phyloP scores from a whole-genome alignment of 2,329 filamentous ascomycete genomes.

The Penicillium sp. region DNA sequence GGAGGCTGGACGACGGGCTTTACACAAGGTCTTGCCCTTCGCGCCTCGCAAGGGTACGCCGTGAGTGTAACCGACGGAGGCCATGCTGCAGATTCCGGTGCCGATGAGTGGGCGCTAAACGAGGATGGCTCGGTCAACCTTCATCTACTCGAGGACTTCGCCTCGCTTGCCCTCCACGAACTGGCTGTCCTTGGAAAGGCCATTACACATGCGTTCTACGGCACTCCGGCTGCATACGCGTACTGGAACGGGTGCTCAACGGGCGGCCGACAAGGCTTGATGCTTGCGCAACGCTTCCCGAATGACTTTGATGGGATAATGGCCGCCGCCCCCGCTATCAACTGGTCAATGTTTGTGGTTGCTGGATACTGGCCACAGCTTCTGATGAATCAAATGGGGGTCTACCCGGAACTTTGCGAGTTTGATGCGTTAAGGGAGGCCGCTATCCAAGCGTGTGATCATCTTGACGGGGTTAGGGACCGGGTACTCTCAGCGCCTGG shows the following conservation, averaged over 20 bases:
- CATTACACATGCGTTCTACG: slow-evolving; percentile 9
- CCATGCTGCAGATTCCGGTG: neutral
- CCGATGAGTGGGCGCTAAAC: neutral
- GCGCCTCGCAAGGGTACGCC: neutral
- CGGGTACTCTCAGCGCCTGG: too few relatives aligned
- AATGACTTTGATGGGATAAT: slow-evolving; percentile 32
- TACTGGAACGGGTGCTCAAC: slow-evolving; percentile 25
- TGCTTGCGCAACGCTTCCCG: slow-evolving; percentile 26
- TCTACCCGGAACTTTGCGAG: slow-evolving; percentile 18
- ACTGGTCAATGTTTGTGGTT: slow-evolving; percentile 9
- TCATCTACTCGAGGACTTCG: neutral
- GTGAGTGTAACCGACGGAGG: slow-evolving; percentile 3
- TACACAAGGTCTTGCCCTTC: neutral
- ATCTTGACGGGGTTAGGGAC: slow-evolving; percentile 32
- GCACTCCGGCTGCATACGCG: neutral
- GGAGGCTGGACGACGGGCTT: slow-evolving; percentile 14
- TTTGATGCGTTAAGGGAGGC: slow-evolving; percentile 20
- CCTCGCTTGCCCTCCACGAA: slow-evolving; percentile 1
- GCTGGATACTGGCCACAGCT: slow-evolving; percentile 22
- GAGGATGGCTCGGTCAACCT: neutral
- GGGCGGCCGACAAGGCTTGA: slow-evolving; percentile 27
- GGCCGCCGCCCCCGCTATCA: slow-evolving; percentile 26
- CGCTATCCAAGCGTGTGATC: slow-evolving; percentile 27
- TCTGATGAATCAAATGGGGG: slow-evolving; percentile 15
- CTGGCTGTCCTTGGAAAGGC: neutral